Evolutionary conservation across 2,329 filamentous ascomycete species (phyloP), one percentile per base, ranked within the genome.

Genomic region (Corynespora cassiicola): DNA sequence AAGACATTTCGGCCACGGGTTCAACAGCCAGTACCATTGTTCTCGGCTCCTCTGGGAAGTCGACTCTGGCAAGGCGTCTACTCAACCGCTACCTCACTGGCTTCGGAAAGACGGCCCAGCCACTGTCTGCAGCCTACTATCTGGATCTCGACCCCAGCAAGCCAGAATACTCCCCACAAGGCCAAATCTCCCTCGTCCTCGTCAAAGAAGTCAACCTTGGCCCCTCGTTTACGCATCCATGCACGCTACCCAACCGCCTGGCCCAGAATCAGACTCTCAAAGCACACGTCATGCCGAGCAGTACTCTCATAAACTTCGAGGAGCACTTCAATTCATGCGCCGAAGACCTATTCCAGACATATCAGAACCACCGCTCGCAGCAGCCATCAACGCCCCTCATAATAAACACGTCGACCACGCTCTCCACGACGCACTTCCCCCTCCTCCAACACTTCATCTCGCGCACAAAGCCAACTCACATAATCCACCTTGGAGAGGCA

Each of bases 121-220:
- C 61, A 5, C 30, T 60, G 0, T 47, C 59, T 21, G 70, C 66
- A 32, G 72, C 86, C 17, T 77, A 75, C 37, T 72, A 86, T n/a
- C 75, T 94, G 6, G 88, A 94, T 52, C 74, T 92, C 7, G 88
- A 94, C 58, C 86, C 87, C 1, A 85, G 84, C 0, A 87, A 90
- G 55, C 86, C 88, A 3, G 88, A 91, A 58, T 90, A 86, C 60
- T 80, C 80, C 0, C 77, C 84, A 1, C 80, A 84, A 1, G 87
- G 88, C 1, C 82, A 86, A 10, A 58, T 92, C 14, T 87, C 87
- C 2, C 78, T 92, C 4, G 71, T 85, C 10, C 74, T 80, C 18
- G 67, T 90, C 8, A 73, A 71, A 1, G 66, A 75, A 19, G 80
- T 84, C 0, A 83, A 88, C 33, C 70, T 91, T 5, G 78, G 82